phyloP scores from a whole-genome alignment of 2,329 filamentous ascomycete species.

The Aspergillus sp. region DNA sequence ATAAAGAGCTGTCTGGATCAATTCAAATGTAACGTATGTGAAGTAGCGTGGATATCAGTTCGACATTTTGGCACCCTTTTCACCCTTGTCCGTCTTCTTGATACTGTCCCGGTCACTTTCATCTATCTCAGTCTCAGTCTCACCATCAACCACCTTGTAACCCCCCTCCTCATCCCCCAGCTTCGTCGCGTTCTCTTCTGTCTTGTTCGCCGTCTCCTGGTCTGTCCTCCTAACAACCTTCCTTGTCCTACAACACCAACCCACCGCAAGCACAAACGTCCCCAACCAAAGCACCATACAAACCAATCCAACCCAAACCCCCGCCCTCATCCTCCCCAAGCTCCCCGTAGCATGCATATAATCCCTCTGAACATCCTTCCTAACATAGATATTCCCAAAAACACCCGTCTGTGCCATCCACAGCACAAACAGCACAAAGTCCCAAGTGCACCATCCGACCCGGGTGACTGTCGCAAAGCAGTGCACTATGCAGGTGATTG shows the following conservation, averaged over 20 bases:
- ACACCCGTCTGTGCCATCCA: conserved; percentile 5
- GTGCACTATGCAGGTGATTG: conserved; percentile 9
- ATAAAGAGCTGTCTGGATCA: too few species aligned
- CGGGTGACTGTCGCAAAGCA: conserved; percentile 5
- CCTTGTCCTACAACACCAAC: conserved; percentile 1
- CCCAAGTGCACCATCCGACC: conserved; percentile 7
- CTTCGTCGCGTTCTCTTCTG: neutral
- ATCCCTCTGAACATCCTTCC: neutral
- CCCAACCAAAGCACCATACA: conserved; percentile 3
- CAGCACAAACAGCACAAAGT: conserved; percentile 5
- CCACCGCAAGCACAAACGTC: conserved; percentile 1
- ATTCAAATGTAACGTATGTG: too few species aligned
- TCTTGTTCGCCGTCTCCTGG: neutral
- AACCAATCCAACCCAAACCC: conserved; percentile 1
- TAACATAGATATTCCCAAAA: conserved; percentile 3
- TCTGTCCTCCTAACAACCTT: neutral
- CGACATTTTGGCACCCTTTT: neutral
- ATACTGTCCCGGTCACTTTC: conserved; percentile 3
- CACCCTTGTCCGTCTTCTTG: neutral
- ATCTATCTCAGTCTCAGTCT: conserved; percentile 5
- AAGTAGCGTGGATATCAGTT: neutral
- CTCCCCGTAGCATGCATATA: neutral
- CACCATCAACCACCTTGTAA: neutral
- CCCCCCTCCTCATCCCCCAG: neutral
- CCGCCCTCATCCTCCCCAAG: conserved; percentile 1